Base-by-base conservation (phyloP, 495 filamentous ascomycete genomes). In the Filosporella fistucella region DNA sequence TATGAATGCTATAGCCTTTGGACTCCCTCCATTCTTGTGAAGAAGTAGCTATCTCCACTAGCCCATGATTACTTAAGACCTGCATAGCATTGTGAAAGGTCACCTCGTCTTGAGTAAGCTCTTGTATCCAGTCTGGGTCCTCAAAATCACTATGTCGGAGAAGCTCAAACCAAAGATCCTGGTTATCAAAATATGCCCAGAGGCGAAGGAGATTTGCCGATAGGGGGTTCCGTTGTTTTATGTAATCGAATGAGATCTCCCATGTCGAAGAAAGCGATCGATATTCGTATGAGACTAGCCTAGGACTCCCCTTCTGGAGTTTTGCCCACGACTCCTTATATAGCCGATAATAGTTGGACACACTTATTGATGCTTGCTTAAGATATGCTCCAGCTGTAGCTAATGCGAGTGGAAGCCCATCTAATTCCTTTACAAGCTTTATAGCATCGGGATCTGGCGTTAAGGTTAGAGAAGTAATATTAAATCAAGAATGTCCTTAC, bases 121-220 rank as follows among this genome's bases (percentile, higher is more conserved):
- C 43, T 24, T 33, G 38, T 37, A 55, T 24, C 46, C 59, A 55
- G 17, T 51, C 38, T 46, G 42, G 48, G 35, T 40, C 36, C 9
- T 54, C 22, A 17, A 35, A 24, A 10, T 51, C 24, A 2, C 20
- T 38, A n/a, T 55, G 9, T 26, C 39, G 51, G 32, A 62, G 47
- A 40, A 76, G 60, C 46, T 72, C 66, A 48, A 64, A 74, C 72
- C 71, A 77, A 29, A 76, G 59, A 59, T 77, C 72, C 47, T 69
- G 67, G 50, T 71, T 73, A 53, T 74, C 66, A 38, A 75, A 71
- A 44, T 54, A 68, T 40, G 69, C 68, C 64, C 69, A 71, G 6
- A 74, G 49, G 4, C 62, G 47, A 14, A 78, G 61, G 17, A 77
- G 54, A 4, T 64, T 32, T 17, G 70, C 67, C 23, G 70, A 56